phyloP scores from a whole-genome alignment of 148 eudicot species.

The Amaranthus cruentus region DNA sequence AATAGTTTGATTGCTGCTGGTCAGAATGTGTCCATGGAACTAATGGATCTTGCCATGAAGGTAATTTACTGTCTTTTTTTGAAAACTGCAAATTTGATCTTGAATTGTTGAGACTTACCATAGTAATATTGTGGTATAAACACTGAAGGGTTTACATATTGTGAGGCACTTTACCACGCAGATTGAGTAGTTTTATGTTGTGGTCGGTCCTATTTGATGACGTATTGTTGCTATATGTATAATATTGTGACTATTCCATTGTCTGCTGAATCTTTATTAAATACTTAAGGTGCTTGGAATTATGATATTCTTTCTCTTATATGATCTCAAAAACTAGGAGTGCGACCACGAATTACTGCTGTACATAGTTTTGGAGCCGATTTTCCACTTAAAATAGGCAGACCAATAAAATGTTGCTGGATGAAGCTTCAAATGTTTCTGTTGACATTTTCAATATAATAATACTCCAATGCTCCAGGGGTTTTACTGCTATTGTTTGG shows the following conservation, averaged over 20 bases:
- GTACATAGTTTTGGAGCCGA: too few relatives aligned
- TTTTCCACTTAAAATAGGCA: neutral
- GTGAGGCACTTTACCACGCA: neutral
- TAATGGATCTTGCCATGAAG: conserved; percentile 99
- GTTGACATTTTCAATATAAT: too few relatives aligned
- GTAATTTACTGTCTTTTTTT: conserved; percentile 33
- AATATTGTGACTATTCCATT: neutral
- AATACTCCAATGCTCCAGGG: too few relatives aligned
- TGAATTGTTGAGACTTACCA: neutral
- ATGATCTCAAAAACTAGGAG: neutral
- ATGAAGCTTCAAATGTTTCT: neutral
- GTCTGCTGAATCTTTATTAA: neutral
- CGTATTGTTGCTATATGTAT: neutral
- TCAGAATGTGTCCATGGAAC: conserved; percentile 76
- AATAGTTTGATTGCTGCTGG: conserved; percentile 97
- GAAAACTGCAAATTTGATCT: neutral
- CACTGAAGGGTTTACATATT: conserved; percentile 1
- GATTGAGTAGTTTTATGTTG: neutral
- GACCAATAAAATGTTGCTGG: neutral
- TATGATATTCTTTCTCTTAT: neutral
- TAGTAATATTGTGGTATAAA: neutral
- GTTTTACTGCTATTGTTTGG: too few relatives aligned
- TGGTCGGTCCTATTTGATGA: neutral
- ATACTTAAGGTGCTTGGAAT: neutral
- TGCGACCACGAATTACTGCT: too few relatives aligned